Percentiles rank a stretch among this genome's conserved stretches.
Conservation (phyloP, 345 rosid genomes). For the Eucalyptus brandiana region DNA sequence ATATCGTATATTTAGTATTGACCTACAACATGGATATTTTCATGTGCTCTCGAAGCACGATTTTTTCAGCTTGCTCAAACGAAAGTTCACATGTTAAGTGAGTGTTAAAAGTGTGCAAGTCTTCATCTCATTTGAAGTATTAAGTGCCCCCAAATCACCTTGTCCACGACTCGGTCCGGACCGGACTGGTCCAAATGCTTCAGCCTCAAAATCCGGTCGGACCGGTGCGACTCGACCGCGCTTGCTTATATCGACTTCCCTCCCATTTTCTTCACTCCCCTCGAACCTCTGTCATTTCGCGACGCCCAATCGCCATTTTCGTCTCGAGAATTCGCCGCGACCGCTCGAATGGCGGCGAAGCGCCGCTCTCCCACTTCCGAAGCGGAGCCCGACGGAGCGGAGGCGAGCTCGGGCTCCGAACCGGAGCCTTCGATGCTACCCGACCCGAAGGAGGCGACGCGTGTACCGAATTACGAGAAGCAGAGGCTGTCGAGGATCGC, state of each 20-base stretch:
- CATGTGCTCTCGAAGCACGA: background rate
- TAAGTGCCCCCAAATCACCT: background rate
- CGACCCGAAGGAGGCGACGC: background rate
- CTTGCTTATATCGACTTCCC: background rate
- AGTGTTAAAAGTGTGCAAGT: background rate
- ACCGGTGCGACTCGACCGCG: background rate
- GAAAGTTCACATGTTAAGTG: background rate
- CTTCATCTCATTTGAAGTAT: background rate
- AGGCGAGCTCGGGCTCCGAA: background rate
- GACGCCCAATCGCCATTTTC: background rate
- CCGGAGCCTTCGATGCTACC: background rate
- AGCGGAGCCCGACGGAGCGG: background rate
- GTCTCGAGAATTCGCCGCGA: background rate
- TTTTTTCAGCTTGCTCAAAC: background rate
- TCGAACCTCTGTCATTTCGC: background rate
- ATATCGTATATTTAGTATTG: background rate
- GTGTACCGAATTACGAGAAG: slow-evolving; percentile 46
- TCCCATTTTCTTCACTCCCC: background rate
- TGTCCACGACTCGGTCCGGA: background rate
- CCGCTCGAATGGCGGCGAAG: slow-evolving; percentile 3
- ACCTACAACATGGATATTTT: background rate
- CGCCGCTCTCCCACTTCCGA: background rate
- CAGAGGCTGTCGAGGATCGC: slow-evolving; percentile 65
- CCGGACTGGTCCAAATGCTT: background rate
- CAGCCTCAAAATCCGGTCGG: background rate